Evolutionary conservation across 2,329 filamentous ascomycete species (phyloP).

Genomic region (Thielaviopsis punctulata): DNA sequence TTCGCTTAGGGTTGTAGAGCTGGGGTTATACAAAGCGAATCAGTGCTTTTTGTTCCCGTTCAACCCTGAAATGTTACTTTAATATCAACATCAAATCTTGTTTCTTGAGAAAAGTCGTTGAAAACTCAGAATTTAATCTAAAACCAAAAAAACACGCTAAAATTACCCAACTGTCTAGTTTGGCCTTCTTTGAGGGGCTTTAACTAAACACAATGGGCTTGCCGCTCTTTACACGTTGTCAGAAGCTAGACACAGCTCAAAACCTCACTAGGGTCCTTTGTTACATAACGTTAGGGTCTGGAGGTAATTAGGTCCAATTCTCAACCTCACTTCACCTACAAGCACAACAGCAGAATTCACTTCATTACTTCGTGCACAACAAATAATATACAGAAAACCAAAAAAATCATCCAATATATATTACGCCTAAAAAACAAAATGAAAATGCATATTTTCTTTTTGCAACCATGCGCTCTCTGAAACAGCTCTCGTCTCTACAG

Average conservation of each 20-base stretch:
- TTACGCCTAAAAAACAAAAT: conserved; percentile 11
- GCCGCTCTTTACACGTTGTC: not conserved
- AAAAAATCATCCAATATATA: conserved; percentile 7
- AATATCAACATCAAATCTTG: not conserved
- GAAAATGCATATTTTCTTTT: conserved; percentile 10
- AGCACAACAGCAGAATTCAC: too few species aligned
- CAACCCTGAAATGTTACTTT: not conserved
- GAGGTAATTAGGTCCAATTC: too few species aligned
- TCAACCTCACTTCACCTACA: too few species aligned
- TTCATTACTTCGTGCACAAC: too few species aligned
- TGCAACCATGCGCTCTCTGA: too few species aligned
- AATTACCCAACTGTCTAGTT: not conserved
- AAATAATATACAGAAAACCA: not conserved
- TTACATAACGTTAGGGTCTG: not conserved
- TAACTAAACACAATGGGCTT: not conserved
- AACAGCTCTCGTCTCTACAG: too few species aligned
- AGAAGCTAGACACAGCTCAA: not conserved
- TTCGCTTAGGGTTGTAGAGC: not conserved
- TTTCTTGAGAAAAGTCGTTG: not conserved
- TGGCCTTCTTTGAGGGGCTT: not conserved
- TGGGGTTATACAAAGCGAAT: not conserved
- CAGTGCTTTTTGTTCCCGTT: too few species aligned
- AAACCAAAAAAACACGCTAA: not conserved
- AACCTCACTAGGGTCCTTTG: not conserved
- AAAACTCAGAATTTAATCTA: not conserved